These are phyloP conservation scores for Phoma sp. DNA, from an alignment of 2,329 filamentous ascomycete species.

Conservation along the genomic window DNA sequence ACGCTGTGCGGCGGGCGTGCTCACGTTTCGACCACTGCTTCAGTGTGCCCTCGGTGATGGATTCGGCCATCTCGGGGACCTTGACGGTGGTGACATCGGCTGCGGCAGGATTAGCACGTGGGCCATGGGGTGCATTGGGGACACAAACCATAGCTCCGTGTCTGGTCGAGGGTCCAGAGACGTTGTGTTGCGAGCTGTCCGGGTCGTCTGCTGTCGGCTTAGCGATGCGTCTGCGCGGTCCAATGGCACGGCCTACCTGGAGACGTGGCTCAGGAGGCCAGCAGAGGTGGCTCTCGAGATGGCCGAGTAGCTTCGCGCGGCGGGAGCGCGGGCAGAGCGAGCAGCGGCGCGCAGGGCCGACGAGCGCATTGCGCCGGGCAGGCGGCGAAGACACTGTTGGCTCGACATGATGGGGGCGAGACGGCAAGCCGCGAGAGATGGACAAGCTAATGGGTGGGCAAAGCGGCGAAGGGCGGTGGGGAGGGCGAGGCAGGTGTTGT, in stretches of 20 bases:
- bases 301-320: slow-evolving; percentile 45
- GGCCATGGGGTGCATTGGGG: background rate
- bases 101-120: slow-evolving; percentile 13
- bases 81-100: slow-evolving; percentile 83
- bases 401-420: slow-evolving; percentile 40
- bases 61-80: slow-evolving; percentile 98
- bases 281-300: slow-evolving; percentile 43
- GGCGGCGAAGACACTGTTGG: slow-evolving; percentile 50
- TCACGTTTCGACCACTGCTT: slow-evolving; percentile 90
- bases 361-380: slow-evolving; percentile 40
- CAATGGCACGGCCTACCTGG: slow-evolving; percentile 36
- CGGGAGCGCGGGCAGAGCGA: slow-evolving; percentile 32
- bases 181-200: slow-evolving; percentile 36
- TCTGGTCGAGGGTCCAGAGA: slow-evolving; percentile 40
- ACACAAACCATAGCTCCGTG: slow-evolving; percentile 45
- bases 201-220: slow-evolving; percentile 36
- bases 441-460: slow-evolving; percentile 15
- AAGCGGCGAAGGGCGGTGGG: slow-evolving; percentile 16
- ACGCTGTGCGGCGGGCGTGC: slow-evolving; percentile 19
- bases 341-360: slow-evolving; percentile 41
- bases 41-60: slow-evolving; percentile 94
- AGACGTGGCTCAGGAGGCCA: slow-evolving; percentile 40
- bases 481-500: slow-evolving; percentile 24
- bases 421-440: slow-evolving; percentile 19
- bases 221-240: slow-evolving; percentile 11